Base-by-base conservation (phyloP, 2,329 filamentous ascomycete genomes). In the Paramyrothecium roridum region DNA sequence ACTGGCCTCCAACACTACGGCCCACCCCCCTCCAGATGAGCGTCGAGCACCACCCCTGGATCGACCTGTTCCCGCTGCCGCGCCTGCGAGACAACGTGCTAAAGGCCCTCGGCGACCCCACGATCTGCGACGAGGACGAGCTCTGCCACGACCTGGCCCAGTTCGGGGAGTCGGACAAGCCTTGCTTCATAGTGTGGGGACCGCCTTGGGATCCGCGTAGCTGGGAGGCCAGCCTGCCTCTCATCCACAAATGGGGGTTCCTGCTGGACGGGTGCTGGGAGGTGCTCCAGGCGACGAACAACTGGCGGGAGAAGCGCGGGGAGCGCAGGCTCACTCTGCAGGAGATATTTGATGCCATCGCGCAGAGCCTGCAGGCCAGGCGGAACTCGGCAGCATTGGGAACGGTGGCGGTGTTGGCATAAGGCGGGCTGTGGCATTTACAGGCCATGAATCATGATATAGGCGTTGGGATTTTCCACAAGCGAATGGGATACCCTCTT, bases 41-140 rank as follows among this genome's bases (percentile, higher is more conserved):
- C 30, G n/a, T 51, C 30, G 33, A 51, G 49, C 72, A 74, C 40
- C 69, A 73, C 46, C 70, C 70, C 2, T 74, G 71, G 67, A 56
- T 73, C 3, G 72, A 73, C 60, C 57, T 73, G 1, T 61, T 74
- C 23, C 72, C 72, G 2, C 61, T 71, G 12, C 65, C 72, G 4
- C 54, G 50, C 11, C 62, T 73, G 54, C 57, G 71, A 6, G 68
- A 73, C 23, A 73, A 72, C 52, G 50, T 73, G 10, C 51, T 73
- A 1, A 53, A 50, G 10, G 55, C 48, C 12, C 8, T 57, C 21
- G 30, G 49, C n/a, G 26, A 37, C 12, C 20, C 30, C 50, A 59
- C 16, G 3, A 48, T 4, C 3, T 57, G 60, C 8, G 62, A 66
- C 26, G 62, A 67, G 2, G 59, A 62, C 8, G 57, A 62, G 40